These are phyloP conservation scores for Halenospora varia DNA, from an alignment of 495 filamentous ascomycete species.

Conservation along the genomic window DNA sequence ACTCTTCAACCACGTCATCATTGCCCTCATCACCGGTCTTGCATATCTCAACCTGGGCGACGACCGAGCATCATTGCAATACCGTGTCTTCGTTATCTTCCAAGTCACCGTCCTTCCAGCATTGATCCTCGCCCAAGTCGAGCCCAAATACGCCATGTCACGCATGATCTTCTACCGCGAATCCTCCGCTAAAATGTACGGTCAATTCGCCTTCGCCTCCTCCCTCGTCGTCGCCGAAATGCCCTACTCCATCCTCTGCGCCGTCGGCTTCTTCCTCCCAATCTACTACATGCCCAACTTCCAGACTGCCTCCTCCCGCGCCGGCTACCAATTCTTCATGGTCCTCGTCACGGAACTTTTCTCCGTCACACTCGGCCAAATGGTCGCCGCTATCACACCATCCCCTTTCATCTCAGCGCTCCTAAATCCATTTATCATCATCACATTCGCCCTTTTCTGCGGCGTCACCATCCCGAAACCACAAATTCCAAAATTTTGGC, in stretches of 20 bases:
- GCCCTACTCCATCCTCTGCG: conserved; percentile 61
- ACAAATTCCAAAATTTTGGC: conserved; percentile 55
- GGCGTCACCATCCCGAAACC: conserved; percentile 57
- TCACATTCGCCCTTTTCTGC: conserved; percentile 70
- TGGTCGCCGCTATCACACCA: conserved; percentile 68
- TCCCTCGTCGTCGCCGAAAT: conserved; percentile 63
- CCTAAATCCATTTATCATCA: conserved; percentile 61
- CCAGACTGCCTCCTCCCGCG: conserved; percentile 43
- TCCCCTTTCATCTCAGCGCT: conserved; percentile 70
- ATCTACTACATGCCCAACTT: conserved; percentile 24
- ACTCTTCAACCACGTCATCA: conserved; percentile 78
- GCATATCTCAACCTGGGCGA: conserved; percentile 74
- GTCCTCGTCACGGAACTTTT: conserved; percentile 63
- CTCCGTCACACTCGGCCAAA: conserved; percentile 71
- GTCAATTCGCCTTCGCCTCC: conserved; percentile 61
- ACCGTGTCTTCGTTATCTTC: conserved; percentile 75
- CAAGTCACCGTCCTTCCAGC: conserved; percentile 57
- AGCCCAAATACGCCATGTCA: conserved; percentile 61
- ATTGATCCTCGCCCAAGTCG: conserved; percentile 40
- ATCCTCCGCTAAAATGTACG: conserved; percentile 64
- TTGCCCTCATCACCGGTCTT: conserved; percentile 70
- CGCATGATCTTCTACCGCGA: conserved; percentile 70
- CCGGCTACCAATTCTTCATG: conserved; percentile 82
- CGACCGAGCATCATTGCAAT: conserved; percentile 67
- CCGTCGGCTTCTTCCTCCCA: conserved; percentile 28